A percentile compares a stretch with the other conserved stretches of the same genome.
Evolutionary conservation across 805 yeast species (phyloP).

Genomic region (Lipomyces yamadae): DNA sequence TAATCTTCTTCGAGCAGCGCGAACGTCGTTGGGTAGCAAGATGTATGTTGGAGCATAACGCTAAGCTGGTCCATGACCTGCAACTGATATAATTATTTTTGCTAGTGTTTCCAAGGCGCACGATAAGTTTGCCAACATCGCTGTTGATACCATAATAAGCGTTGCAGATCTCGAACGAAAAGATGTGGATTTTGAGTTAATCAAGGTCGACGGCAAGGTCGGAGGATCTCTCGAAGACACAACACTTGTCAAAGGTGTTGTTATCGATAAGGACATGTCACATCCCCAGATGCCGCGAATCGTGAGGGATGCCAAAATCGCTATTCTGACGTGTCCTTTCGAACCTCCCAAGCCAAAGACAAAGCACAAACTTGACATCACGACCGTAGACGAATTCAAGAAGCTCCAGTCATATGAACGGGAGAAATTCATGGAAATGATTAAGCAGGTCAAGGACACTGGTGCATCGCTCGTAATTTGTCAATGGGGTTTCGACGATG

Average conservation of each 20-base stretch:
- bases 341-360: slow-evolving; percentile 99
- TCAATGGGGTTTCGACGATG: slow-evolving; percentile 99
- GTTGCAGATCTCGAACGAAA: slow-evolving; percentile 91
- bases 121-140: slow-evolving; percentile 93
- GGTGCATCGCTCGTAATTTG: slow-evolving; percentile 97
- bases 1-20: slow-evolving; percentile 83
- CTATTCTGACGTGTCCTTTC: slow-evolving; percentile 96
- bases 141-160: slow-evolving; percentile 91
- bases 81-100: not conserved
- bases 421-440: slow-evolving; percentile 89
- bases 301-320: slow-evolving; percentile 80
- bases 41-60: slow-evolving; percentile 47
- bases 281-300: slow-evolving; percentile 97
- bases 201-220: slow-evolving; percentile 91
- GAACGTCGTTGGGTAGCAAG: slow-evolving; percentile 92
- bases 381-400: slow-evolving; percentile 91
- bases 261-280: slow-evolving; percentile 93
- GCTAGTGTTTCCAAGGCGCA: slow-evolving; percentile 79
- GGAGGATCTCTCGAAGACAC: slow-evolving; percentile 94
- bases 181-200: slow-evolving; percentile 96
- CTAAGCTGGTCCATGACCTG: not conserved
- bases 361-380: slow-evolving; percentile 92
- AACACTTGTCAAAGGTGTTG: slow-evolving; percentile 83
- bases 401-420: slow-evolving; percentile 91
- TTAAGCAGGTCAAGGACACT: slow-evolving; percentile 76